Base-by-base conservation (phyloP, 1,284 basidiomycete genomes). In the Fistulinella cinereoalba region DNA sequence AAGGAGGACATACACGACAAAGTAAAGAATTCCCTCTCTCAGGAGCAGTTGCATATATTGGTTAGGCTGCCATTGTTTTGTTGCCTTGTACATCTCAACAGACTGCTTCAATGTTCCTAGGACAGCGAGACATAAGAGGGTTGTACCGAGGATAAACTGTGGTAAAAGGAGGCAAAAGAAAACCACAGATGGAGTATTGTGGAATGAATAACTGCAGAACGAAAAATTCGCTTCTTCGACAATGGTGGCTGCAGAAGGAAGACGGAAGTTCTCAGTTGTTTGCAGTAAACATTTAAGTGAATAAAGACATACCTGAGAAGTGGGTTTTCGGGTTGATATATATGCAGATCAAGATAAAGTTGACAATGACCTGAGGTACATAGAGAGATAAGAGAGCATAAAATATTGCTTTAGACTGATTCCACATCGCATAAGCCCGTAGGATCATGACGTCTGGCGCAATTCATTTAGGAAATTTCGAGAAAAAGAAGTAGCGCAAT, bases 381-480 rank as follows among this genome's bases (percentile, higher is more conserved):
- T 21, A 42, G 16, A 47, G 10, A 8, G 32, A 24, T 4, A 49
- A 12, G 16, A 49, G 38, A 6, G 21, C 10, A 6, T 2, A 19
- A 12, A 49, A 23, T 5, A 48, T 41, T 18, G 6, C n/a, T n/a
- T 23, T 41, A 4, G 47, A 47, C 25, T 8, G 36, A 12, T 46
- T 32, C 43, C 43, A 45, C 22, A 45, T 21, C 42, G 43, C 43
- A 42, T 46, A 37, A 1, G 48, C 33, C 13, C 44, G 28, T 11
- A 49, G 15, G 19, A 47, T 32, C 47, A 49, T 48, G 22, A 48
- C 27, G n/a, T n/a, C n/a, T n/a, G n/a, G n/a, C n/a, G n/a, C 24
- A 46, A 43, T 48, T 10, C 8, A 11, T 15, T 18, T 12, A n/a
- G n/a, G n/a, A 34, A 11, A 16, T 21, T 6, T 19, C 2, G 21